Conservation (phyloP, 2,329 filamentous ascomycete genomes). For the Neopestalotiopsis sp. region DNA sequence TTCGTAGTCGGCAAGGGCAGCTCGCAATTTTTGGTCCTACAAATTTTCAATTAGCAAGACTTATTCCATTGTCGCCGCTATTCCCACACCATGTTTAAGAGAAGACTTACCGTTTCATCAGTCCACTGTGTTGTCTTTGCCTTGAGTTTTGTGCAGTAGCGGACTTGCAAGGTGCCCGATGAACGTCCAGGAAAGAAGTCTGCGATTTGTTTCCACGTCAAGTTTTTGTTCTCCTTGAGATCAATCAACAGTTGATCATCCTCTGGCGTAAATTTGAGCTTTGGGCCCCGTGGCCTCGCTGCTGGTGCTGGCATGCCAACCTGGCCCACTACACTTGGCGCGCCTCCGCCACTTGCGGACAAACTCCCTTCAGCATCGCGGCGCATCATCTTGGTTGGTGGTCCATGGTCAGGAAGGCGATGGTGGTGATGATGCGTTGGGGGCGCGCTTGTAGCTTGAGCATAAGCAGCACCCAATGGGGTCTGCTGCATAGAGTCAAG, state of each 20-base stretch:
- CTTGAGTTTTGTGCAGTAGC: conserved; percentile 94
- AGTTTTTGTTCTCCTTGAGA: conserved; percentile 90
- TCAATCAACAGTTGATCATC: conserved; percentile 89
- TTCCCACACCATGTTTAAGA: not conserved
- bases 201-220: conserved; percentile 97
- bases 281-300: conserved; percentile 80
- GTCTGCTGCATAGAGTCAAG: conserved; percentile 61
- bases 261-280: conserved; percentile 92
- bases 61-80: not conserved
- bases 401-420: conserved; percentile 75
- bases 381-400: conserved; percentile 71
- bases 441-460: conserved; percentile 51
- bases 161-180: conserved; percentile 88
- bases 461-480: conserved; percentile 58
- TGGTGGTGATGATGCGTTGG: conserved; percentile 78
- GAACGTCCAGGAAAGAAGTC: conserved; percentile 94
- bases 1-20: conserved; percentile 82
- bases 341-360: conserved; percentile 56
- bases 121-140: conserved; percentile 94
- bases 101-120: conserved; percentile 80
- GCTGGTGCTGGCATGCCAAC: conserved; percentile 87
- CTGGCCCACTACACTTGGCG: conserved; percentile 85
- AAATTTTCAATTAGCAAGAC: not conserved
- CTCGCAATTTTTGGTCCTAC: conserved; percentile 78
- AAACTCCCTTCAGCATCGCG: conserved; percentile 57